Evolutionary conservation across 2,329 filamentous ascomycete genomes (phyloP).

Genomic region (Nakataea oryzae): DNA sequence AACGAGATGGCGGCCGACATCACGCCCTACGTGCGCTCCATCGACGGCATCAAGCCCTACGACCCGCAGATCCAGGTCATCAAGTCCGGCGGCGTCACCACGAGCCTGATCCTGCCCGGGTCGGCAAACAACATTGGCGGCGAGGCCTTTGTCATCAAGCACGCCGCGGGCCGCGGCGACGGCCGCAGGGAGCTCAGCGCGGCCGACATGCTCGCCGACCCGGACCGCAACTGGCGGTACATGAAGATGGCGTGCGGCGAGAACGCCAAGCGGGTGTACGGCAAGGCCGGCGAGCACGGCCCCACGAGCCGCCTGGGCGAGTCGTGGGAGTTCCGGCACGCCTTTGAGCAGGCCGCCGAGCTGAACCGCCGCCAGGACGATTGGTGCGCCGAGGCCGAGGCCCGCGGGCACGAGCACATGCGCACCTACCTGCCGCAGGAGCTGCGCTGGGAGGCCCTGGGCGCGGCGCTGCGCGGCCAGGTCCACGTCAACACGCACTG

Average conservation of each 20-base stretch:
- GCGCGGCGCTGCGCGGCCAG: constrained; percentile 54
- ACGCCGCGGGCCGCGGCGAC: constrained; percentile 48
- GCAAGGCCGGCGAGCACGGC: constrained; percentile 38
- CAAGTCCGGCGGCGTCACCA: constrained; percentile 64
- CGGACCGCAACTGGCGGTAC: constrained; percentile 55
- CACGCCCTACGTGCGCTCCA: constrained; percentile 57
- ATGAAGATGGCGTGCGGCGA: constrained; percentile 73
- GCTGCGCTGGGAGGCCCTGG: constrained; percentile 51
- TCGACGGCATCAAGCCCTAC: constrained; percentile 53
- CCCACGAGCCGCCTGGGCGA: constrained; percentile 56
- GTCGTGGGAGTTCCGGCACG: constrained; percentile 58
- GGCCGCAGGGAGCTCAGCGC: constrained; percentile 54
- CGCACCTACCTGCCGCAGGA: constrained; percentile 50
- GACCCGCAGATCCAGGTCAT: constrained; percentile 59
- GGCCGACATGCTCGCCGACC: constrained; percentile 54
- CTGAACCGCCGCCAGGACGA: constrained; percentile 53
- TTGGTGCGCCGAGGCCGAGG: constrained; percentile 51
- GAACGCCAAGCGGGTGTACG: constrained; percentile 55
- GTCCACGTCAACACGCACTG: constrained; percentile 63
- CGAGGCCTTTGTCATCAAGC: constrained; percentile 60
- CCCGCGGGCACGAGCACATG: constrained; percentile 37
- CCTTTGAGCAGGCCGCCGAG: constrained; percentile 51
- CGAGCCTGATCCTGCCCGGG: constrained; percentile 55
- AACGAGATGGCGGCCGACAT: constrained; percentile 56
- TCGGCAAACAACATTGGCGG: constrained; percentile 66